Conservation (phyloP, 2,329 filamentous ascomycete genomes). For the Daldinia sp. region DNA sequence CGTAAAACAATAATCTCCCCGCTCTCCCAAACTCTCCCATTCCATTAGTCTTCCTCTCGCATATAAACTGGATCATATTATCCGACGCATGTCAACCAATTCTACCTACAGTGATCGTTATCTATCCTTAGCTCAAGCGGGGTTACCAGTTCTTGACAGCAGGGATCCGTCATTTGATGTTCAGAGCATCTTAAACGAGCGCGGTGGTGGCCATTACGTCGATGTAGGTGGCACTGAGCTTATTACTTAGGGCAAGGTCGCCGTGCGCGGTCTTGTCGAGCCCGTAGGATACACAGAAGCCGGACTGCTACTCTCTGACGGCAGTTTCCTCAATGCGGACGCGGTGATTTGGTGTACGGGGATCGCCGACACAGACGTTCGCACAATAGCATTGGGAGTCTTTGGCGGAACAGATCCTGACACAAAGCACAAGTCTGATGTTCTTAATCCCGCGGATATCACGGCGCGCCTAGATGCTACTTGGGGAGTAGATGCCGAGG, state of each 20-base stretch:
- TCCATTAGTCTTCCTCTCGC: no score
- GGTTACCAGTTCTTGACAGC: background rate
- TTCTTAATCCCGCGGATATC: background rate
- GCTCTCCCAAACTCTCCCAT: background rate
- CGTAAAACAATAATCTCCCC: background rate
- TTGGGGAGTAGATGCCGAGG: background rate
- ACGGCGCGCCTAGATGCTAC: background rate
- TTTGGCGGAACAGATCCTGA: background rate
- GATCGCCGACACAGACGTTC: background rate
- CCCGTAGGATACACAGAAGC: background rate
- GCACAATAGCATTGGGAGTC: background rate
- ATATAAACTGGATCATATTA: no score
- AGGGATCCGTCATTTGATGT: background rate
- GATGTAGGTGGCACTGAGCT: background rate
- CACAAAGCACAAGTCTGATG: background rate
- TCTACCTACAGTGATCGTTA: background rate
- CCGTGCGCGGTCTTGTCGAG: background rate
- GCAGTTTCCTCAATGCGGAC: background rate
- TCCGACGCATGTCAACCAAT: background rate
- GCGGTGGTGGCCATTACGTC: background rate
- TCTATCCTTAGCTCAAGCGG: background rate
- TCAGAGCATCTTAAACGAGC: background rate
- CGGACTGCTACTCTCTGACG: background rate
- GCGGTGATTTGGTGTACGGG: background rate
- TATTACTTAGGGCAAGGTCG: background rate